These are phyloP conservation scores for Suhomyces chickasaworum DNA, from an alignment of 1,139 yeast species.

Conservation along the genomic window DNA sequence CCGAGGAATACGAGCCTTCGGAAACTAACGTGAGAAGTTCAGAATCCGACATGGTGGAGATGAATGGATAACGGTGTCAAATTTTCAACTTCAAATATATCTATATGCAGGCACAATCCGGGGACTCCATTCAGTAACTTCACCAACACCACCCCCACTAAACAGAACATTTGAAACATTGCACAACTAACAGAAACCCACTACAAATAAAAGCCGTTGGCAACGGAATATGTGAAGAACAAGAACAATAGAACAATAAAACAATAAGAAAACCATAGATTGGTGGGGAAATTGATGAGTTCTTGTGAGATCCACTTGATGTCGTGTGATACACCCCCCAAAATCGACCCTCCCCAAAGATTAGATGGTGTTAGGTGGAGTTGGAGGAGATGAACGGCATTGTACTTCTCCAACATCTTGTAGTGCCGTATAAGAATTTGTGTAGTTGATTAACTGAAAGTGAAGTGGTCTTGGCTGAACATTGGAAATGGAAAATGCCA, in stretches of 20 bases:
- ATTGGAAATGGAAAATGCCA: too few relatives aligned
- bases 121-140: neutral
- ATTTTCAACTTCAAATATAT: neutral
- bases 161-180: too few relatives aligned
- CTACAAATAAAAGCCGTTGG: too few relatives aligned
- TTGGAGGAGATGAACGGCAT: neutral
- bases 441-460: too few relatives aligned
- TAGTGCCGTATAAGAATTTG: neutral
- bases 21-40: conserved; percentile 50
- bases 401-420: neutral
- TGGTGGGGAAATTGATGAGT: too few relatives aligned
- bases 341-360: neutral
- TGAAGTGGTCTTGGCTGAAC: neutral
- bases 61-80: neutral
- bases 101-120: neutral
- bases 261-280: too few relatives aligned
- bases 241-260: too few relatives aligned
- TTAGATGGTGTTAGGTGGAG: neutral
- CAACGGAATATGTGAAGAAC: too few relatives aligned
- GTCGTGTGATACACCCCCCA: neutral
- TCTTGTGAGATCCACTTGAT: neutral
- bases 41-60: conserved; percentile 25
- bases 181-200: too few relatives aligned
- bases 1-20: conserved; percentile 55
- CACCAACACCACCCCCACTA: too few relatives aligned